phyloP scores from a whole-genome alignment of 2,329 filamentous ascomycete genomes.

The Ceratocystis cubensis region DNA sequence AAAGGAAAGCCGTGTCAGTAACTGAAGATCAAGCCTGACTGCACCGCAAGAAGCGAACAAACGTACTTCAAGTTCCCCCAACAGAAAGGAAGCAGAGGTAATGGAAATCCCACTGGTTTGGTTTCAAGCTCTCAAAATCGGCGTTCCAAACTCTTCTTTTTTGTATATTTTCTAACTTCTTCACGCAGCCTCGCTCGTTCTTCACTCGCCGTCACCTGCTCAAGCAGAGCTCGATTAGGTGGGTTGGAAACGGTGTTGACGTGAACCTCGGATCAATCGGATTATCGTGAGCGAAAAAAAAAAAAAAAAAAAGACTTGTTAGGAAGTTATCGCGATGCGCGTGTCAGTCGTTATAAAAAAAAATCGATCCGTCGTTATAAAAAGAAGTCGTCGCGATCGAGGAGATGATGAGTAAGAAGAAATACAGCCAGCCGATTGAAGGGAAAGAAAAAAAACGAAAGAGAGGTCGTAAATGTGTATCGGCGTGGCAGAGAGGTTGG shows the following conservation, averaged over 20 bases:
- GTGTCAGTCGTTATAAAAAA: constrained; percentile 1
- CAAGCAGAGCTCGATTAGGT: constrained; percentile 19
- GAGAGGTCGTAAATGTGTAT: neutral
- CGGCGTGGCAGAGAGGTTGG: constrained; percentile 14
- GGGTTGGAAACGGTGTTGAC: neutral
- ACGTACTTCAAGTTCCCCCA: constrained; percentile 15
- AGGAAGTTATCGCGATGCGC: constrained; percentile 6
- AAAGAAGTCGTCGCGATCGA: constrained; percentile 19
- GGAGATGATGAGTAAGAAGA: constrained; percentile 6
- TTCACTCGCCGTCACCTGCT: constrained; percentile 18
- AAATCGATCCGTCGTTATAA: constrained; percentile 17
- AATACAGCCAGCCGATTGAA: constrained; percentile 19
- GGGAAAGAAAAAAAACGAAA: constrained; percentile 11
- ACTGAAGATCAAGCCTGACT: constrained; percentile 14
- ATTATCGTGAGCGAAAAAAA: constrained; percentile 9
- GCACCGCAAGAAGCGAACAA: constrained; percentile 18
- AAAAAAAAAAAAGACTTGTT: neutral
- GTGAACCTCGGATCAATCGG: neutral
- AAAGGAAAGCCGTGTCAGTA: constrained; percentile 19
- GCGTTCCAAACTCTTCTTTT: neutral
- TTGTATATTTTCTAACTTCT: neutral
- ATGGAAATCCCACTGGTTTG: neutral
- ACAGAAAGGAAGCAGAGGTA: neutral
- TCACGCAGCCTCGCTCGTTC: constrained; percentile 1
- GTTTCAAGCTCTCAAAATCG: constrained; percentile 2